A percentile compares a stretch with the other conserved stretches of the same genome.
phyloP scores from a whole-genome alignment of 1,139 yeast species.

The Petasospora fabianii region DNA sequence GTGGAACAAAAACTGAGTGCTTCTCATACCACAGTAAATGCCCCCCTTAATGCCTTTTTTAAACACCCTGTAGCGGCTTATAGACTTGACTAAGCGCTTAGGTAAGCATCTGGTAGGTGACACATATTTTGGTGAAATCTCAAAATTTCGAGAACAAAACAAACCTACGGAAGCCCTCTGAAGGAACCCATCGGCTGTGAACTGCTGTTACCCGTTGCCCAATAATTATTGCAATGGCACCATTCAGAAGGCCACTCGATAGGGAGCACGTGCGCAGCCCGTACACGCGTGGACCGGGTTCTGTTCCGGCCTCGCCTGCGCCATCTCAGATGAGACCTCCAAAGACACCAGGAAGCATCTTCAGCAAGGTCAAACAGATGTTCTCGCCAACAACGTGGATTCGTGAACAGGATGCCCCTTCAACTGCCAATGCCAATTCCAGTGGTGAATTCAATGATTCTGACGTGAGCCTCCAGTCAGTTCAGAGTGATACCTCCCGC shows the following conservation, averaged over 20 bases:
- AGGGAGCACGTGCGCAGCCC: not conserved
- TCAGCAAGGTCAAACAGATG: constrained; percentile 24
- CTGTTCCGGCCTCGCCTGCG: not conserved
- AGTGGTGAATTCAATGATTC: constrained; percentile 4
- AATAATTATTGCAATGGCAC: not conserved
- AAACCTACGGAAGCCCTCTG: not conserved
- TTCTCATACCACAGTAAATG: not conserved
- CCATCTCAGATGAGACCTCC: constrained; percentile 8
- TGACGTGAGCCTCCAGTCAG: constrained; percentile 6
- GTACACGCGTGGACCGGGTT: not conserved
- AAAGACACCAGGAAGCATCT: constrained; percentile 10
- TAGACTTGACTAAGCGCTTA: too few species aligned
- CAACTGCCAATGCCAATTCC: constrained; percentile 5
- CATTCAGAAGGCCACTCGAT: not conserved
- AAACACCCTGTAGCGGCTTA: too few species aligned
- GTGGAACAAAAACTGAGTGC: constrained; percentile 18
- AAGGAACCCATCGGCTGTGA: too few species aligned
- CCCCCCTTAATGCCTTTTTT: too few species aligned
- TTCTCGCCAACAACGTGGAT: constrained; percentile 24
- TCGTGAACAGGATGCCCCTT: not conserved
- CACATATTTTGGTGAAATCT: too few species aligned
- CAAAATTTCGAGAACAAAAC: not conserved
- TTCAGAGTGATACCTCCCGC: constrained; percentile 2
- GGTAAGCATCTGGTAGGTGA: too few species aligned
- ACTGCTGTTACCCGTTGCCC: not conserved